These are phyloP conservation scores for Ogataea hybrid DNA, from an alignment of 1,139 yeast species.

Conservation along the genomic window DNA sequence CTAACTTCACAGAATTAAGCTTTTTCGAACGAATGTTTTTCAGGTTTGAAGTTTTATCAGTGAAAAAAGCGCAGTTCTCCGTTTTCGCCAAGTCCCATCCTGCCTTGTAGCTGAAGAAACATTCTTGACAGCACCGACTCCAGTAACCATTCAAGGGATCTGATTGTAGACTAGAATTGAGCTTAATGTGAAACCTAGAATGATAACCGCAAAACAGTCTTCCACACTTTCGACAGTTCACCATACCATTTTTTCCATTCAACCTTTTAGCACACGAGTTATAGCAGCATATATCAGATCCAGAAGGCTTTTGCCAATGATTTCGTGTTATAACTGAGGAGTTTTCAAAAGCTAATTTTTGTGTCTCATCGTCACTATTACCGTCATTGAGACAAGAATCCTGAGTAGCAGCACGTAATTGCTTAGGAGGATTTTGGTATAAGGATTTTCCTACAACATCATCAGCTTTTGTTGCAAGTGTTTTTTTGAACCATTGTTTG, in stretches of 20 bases:
- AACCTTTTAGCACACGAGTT: slow-evolving; percentile 40
- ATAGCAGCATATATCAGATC: slow-evolving; percentile 37
- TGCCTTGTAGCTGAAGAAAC: slow-evolving; percentile 52
- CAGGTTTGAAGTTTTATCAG: slow-evolving; percentile 51
- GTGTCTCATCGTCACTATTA: neutral
- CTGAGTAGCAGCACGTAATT: neutral
- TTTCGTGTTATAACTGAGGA: slow-evolving; percentile 40
- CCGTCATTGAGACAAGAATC: neutral
- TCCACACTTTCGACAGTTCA: slow-evolving; percentile 75
- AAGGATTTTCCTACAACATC: slow-evolving; percentile 13
- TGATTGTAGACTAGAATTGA: slow-evolving; percentile 44
- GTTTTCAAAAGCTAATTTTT: slow-evolving; percentile 2
- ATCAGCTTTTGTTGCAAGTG: slow-evolving; percentile 32
- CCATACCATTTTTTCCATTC: slow-evolving; percentile 48
- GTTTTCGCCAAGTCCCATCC: slow-evolving; percentile 39
- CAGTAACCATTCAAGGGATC: slow-evolving; percentile 54
- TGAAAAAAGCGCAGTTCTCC: slow-evolving; percentile 30
- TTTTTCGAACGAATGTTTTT: slow-evolving; percentile 38
- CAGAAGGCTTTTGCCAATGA: slow-evolving; percentile 63
- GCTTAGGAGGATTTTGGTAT: no score
- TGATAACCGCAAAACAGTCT: slow-evolving; percentile 65
- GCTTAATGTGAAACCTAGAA: slow-evolving; percentile 50
- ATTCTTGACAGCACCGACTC: slow-evolving; percentile 66
- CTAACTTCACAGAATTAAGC: slow-evolving; percentile 45
- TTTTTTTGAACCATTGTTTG: slow-evolving; percentile 39